Evolutionary conservation across 768 basidiomycete genomes (phyloP).

Genomic region (Xanthoconium stramineum): DNA sequence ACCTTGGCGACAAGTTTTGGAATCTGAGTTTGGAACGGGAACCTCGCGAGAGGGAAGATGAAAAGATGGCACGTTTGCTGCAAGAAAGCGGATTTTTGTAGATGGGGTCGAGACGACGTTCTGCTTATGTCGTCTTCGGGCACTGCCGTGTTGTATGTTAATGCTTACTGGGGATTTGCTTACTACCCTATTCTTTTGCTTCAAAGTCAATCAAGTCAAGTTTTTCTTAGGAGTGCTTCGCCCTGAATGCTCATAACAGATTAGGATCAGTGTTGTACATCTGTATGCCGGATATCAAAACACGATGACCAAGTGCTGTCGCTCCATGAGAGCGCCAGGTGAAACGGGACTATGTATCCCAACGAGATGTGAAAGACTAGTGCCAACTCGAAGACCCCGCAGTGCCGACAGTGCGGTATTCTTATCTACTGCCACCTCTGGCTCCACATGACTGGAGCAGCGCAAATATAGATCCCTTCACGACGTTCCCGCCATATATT

Average conservation of each 20-base stretch:
- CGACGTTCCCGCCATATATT: conserved; percentile 14
- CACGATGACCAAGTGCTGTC: not conserved
- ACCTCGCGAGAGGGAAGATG: conserved; percentile 92
- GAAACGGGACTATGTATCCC: no score
- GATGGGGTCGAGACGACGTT: conserved; percentile 9
- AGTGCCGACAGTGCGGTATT: not conserved
- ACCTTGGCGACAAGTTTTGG: conserved; percentile 79
- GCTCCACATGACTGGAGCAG: conserved; percentile 6
- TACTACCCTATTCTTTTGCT: conserved; percentile 6
- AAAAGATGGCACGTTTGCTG: conserved; percentile 88
- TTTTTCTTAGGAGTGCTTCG: not conserved
- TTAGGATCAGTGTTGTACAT: not conserved
- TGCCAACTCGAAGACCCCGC: not conserved
- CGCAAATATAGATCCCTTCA: conserved; percentile 8
- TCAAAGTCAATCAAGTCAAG: not conserved
- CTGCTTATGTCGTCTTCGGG: conserved; percentile 5
- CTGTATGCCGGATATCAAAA: not conserved
- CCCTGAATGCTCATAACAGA: not conserved
- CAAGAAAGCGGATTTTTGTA: conserved; percentile 88
- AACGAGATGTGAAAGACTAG: not conserved
- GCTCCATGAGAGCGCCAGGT: no score
- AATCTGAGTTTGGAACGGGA: conserved; percentile 82
- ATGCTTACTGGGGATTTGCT: conserved; percentile 11
- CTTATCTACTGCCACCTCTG: no score
- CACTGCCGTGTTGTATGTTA: conserved; percentile 22